Base-by-base conservation (phyloP, 2,329 filamentous ascomycete species). In the Paecilomyces sp. region DNA sequence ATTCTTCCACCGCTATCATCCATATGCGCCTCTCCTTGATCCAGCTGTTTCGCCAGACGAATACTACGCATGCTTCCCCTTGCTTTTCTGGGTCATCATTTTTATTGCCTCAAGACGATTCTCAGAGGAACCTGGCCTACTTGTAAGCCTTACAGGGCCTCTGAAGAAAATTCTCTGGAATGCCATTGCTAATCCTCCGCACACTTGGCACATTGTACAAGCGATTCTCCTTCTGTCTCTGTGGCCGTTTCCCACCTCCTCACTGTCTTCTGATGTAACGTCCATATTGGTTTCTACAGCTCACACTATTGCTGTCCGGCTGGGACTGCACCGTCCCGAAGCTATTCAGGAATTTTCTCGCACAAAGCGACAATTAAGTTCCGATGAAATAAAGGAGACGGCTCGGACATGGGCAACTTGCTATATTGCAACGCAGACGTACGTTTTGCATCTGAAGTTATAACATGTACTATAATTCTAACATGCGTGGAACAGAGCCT, bases 161-260 rank as follows among this genome's bases (percentile, higher is more conserved):
- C 31, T 64, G 18, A 60, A 62, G 54, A 58, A 41, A 4, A 55
- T 63, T 6, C 25, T 67, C 7, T 63, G 64, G 59, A 28, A 60
- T 22, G 56, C 56, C 12, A 62, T 64, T 18, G 58, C 66, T n/a
- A 64, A 62, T 41, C 63, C 64, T 12, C 59, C 61, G 12, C 62
- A 63, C 36, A 59, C 60, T 1, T 63, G 63, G 47, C 61, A 66
- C 54, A 57, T 62, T 25, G 63, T 68, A 9, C 65, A 67, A 34
- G 60, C 65, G 9, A 59, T 68, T 6, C 53, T 65, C 33, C 60
- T 68, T 18, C 22, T 66, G 25, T 67, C 61, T 50, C 61, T 64
- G 61, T 68, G 66, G 66, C 66, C 66, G 13, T 64, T 66, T 55
- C 65, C 66, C 2, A 65, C 66, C 11, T 61, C 58, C 22, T 64